Evolutionary conservation across 257 asterid species (phyloP), one percentile per base, ranked within the genome.

Genomic region (Ligustrum vulgare): DNA sequence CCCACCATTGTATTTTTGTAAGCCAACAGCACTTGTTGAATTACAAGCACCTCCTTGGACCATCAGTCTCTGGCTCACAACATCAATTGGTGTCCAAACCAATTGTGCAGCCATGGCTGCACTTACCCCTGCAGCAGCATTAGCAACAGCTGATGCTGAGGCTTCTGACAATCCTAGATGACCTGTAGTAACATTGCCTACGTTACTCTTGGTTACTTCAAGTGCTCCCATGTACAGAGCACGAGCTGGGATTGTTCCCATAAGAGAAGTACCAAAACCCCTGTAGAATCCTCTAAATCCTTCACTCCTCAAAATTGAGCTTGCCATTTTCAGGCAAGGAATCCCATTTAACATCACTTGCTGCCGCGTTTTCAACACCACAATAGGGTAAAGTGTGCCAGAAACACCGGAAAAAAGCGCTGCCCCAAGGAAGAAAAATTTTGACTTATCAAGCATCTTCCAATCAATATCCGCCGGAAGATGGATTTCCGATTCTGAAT

Each of bases 161-260:
- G 92, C 86, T 67, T 95, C 99, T 0, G 99, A 87, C 12, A 95
- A 73, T 9, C 99, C 96, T 8, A 93, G 37, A 51, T 58, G 84
- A 51, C 67, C 77, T 31, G 90, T 89, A 35, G 96, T 91, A 60
- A 81, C 45, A 66, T 80, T 81, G 4, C 98, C 97, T 13, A 95
- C 93, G 47, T 84, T 89, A 54, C 97, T 91, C 90, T 93, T 95
- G 10, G 99, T 93, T 66, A 93, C 85, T 75, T 95, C 99, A 18
- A 95, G 96, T 31, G 96, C 97, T 8, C 97, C 98, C 99, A 95
- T 93, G 69, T 95, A 95, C 2, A 95, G 97, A 8, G 97, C 98
- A 0, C 99, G 84, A 0, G 99, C 99, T 0, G 99, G 99, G 32
- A 95, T 90, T 0, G 99, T 93, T 28, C 99, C 99, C 92, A 83